Base-by-base conservation (phyloP, 352 stramenopile genomes). In the Pythium aphanidermatum region DNA sequence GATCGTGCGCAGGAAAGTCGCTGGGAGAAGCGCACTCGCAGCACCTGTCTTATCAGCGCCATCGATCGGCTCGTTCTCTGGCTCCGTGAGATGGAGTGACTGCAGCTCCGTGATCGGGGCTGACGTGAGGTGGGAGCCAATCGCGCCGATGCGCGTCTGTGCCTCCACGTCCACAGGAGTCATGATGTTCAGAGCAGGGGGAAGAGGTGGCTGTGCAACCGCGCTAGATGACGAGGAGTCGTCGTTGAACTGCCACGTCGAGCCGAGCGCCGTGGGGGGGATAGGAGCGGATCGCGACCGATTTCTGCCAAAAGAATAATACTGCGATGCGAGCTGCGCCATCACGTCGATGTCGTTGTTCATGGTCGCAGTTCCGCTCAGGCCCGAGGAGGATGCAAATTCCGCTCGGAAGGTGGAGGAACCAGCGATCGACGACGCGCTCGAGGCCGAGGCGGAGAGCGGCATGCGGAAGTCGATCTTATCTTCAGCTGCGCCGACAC, bases 1-100 rank as follows among this genome's bases (percentile, higher is more conserved):
- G 55, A 93, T 88, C 50, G 81, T 91, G 28, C 74, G 65, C 33
- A 93, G 53, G 50, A 93, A 93, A 10, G 81, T 93, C 5, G 81
- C 81, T 1, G 81, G 81, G 37, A 90, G 50, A 21, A 74, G 63
- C 0, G 61, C 78, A 16, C 57, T 64, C 20, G 50, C 19, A 4
- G 21, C 25, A 21, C 6, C 57, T 12, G 20, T 42, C 34, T 67
- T 67, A 42, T 75, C 65, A 6, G 36, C 37, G 16, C 34, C 46
- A 46, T 78, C 60, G 12, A 28, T 55, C 16, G 66, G 60, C 51
- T 73, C 65, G 29, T 68, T 68, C 42, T 87, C 78, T 0, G 50
- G 63, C 34, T 76, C 74, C 37, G 59, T 67, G 25, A 90, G 51
- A 45, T 84, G 65, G 27, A 90, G 58, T 25, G 68, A 56, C 31